Evolutionary conservation across 139 green algal genomes (phyloP).

Genomic region (Haematococcus sp.): DNA sequence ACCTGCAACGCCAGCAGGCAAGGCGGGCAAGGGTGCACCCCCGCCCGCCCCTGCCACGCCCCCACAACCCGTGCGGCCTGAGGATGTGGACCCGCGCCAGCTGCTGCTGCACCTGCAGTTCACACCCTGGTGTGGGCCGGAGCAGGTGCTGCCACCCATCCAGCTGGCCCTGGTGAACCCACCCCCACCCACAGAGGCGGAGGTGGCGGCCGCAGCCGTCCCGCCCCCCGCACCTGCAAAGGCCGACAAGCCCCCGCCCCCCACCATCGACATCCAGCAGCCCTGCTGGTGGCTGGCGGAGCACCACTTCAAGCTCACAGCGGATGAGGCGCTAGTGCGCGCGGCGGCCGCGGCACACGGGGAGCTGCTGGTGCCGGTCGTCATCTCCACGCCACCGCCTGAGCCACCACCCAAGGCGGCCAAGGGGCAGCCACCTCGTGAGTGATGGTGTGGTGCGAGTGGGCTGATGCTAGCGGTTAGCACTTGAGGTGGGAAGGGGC

Average conservation of each 20-base stretch:
- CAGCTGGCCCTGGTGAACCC: too few species aligned
- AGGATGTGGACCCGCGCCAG: neutral
- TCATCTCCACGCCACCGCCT: constrained; percentile 10
- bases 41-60: too few species aligned
- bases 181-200: neutral
- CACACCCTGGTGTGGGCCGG: constrained; percentile 4
- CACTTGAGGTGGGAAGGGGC: neutral
- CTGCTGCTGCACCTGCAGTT: constrained; percentile 8
- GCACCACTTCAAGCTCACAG: constrained; percentile 27
- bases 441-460: neutral
- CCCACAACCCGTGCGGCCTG: too few species aligned
- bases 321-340: constrained; percentile 28
- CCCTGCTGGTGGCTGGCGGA: constrained; percentile 5
- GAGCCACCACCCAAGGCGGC: constrained; percentile 9
- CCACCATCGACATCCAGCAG: neutral
- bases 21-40: too few species aligned
- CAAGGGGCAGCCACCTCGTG: constrained; percentile 9
- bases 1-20: too few species aligned
- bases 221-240: neutral
- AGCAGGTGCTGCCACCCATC: too few species aligned
- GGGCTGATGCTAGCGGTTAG: neutral
- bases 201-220: neutral
- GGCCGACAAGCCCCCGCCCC: neutral
- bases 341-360: constrained; percentile 21
- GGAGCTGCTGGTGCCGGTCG: constrained; percentile 16